Base-by-base conservation (phyloP, 2,329 filamentous ascomycete species). In the Penicillium sp. region DNA sequence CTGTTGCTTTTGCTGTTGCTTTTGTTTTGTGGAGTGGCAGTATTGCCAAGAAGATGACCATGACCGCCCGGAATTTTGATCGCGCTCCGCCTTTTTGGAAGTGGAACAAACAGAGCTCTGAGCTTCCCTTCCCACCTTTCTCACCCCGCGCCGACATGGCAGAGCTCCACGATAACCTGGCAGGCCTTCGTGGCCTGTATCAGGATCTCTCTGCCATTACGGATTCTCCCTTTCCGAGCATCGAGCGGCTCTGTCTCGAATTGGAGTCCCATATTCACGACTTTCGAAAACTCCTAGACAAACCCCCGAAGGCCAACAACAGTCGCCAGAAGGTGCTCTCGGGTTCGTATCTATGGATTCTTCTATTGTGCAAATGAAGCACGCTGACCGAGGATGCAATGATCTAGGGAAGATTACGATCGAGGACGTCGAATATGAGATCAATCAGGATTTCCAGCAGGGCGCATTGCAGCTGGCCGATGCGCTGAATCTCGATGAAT, bases 361-460 rank as follows among this genome's bases (percentile, higher is more conserved):
- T 18, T 31, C 8, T 8, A 24, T 20, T n/a, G n/a, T 6, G 18
- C n/a, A 11, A 24, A n/a, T 16, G 11, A 9, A 42, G 20, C 23
- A n/a, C 40, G 48, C 54, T 65, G 43, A 66, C 52, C 16, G 31
- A 34, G 41, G 32, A 40, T 36, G 38, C 49, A 40, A 46, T 46
- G 37, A 35, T 51, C 3, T 44, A 93, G 89, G 87, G 47, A 90
- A 87, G 65, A 76, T 97, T 57, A 81, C 74, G 27, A 71, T 95
- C 48, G 79, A 80, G 57, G 85, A 83, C 52, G 78, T 81, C 27
- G 81, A 90, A 60, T 97, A 89, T 68, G 74, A 78, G 18, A 75
- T 98, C 72, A 96, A 95, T 69, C 79, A 87, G 46, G 84, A 89
- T 52, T 97, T 98, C 69, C 83, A 91, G 63, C 85, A 95, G 67